Evolutionary conservation across 1,284 basidiomycete genomes (phyloP).

Genomic region (Neonothopanus nambi): DNA sequence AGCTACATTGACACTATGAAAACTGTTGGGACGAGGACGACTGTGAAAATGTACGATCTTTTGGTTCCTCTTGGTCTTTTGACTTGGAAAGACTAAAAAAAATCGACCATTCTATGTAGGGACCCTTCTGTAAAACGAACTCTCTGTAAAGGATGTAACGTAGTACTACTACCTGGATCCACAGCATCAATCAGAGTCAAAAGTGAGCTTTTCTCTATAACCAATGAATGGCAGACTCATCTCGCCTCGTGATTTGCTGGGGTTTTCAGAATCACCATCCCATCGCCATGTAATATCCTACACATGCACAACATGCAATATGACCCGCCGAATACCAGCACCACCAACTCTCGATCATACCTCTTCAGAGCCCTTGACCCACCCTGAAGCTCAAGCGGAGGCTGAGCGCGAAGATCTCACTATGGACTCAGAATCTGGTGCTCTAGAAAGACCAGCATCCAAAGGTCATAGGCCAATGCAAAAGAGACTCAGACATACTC

Average conservation of each 20-base stretch:
- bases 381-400: slow-evolving; percentile 8
- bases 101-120: slow-evolving; percentile 37
- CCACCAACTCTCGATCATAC: slow-evolving; percentile 40
- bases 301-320: slow-evolving; percentile 54
- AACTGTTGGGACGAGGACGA: slow-evolving; percentile 69
- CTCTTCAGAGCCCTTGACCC: slow-evolving; percentile 1
- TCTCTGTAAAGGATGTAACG: slow-evolving; percentile 67
- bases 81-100: too few relatives aligned
- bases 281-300: slow-evolving; percentile 58
- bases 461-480: slow-evolving; percentile 13
- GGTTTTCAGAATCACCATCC: slow-evolving; percentile 42
- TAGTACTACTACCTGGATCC: slow-evolving; percentile 65
- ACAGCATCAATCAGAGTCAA: slow-evolving; percentile 65
- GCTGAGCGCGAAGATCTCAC: not conserved
- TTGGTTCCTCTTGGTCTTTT: not conserved
- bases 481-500: slow-evolving; percentile 13
- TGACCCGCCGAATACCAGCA: slow-evolving; percentile 60
- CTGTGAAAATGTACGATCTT: slow-evolving; percentile 64
- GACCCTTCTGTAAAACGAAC: slow-evolving; percentile 80
- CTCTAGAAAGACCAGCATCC: not conserved
- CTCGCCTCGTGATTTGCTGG: not conserved
- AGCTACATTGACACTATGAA: slow-evolving; percentile 69
- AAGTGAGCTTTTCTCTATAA: slow-evolving; percentile 40
- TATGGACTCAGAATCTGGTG: not conserved
- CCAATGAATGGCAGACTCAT: not conserved